Conservation (phyloP, 2,329 filamentous ascomycete species). For the Ceratocystis destructans region DNA sequence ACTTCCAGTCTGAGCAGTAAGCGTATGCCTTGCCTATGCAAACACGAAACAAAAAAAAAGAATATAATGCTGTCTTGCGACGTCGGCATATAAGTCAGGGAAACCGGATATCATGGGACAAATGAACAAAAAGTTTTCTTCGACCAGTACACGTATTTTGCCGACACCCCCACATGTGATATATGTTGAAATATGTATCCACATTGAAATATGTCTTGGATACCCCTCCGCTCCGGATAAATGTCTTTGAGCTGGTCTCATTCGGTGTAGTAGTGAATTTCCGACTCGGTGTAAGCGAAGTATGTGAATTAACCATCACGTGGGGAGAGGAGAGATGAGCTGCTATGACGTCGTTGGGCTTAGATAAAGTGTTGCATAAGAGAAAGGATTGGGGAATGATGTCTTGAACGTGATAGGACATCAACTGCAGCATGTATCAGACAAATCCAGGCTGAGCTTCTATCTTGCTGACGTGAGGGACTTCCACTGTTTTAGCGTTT, state of each 20-base stretch:
- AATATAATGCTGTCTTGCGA: constrained; percentile 21
- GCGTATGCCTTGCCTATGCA: constrained; percentile 21
- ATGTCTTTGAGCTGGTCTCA: neutral
- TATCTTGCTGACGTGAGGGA: neutral
- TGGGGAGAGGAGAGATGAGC: neutral
- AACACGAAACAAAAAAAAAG: constrained; percentile 31
- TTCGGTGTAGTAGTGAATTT: neutral
- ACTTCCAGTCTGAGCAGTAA: constrained; percentile 91
- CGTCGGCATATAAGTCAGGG: constrained; percentile 22
- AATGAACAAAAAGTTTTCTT: constrained; percentile 17
- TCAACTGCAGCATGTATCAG: neutral
- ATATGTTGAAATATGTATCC: neutral
- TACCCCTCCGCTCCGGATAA: neutral
- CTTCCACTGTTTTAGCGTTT: neutral
- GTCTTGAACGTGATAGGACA: neutral
- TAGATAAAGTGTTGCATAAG: neutral
- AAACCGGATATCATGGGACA: constrained; percentile 18
- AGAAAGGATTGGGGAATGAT: neutral
- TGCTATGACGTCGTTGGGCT: constrained; percentile 1
- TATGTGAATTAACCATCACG: neutral
- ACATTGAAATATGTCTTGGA: neutral
- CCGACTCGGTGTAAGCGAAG: neutral
- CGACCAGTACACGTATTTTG: constrained; percentile 1
- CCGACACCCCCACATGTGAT: neutral
- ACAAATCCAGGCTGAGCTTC: neutral